A percentile compares a stretch with the other conserved stretches of the same genome.
Evolutionary conservation across 1,139 yeast genomes (phyloP).

Genomic region (Blastobotrys serpentis): DNA sequence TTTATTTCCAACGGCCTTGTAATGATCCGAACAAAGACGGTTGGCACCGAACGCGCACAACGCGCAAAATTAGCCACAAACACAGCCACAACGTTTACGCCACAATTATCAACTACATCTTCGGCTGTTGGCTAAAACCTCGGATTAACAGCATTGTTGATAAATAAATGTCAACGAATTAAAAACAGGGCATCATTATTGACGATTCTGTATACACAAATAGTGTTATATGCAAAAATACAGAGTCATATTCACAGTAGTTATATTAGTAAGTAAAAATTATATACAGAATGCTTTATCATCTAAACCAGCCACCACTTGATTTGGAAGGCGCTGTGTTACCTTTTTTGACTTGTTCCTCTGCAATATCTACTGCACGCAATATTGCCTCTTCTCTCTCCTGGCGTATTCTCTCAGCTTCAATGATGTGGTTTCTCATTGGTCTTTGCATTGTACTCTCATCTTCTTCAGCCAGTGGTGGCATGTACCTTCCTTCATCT

Average conservation of each 20-base stretch:
- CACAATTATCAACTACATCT: not conserved
- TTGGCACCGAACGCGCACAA: not conserved
- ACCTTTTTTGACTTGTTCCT: slow-evolving; percentile 29
- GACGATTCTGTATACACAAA: slow-evolving; percentile 1
- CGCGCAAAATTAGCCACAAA: not conserved
- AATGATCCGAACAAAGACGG: too few species aligned
- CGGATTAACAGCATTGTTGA: too few species aligned
- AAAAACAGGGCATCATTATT: too few species aligned
- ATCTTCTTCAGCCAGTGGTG: slow-evolving; percentile 22
- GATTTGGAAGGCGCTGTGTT: slow-evolving; percentile 4
- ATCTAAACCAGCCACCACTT: slow-evolving; percentile 15
- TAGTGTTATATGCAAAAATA: too few species aligned
- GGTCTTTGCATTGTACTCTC: slow-evolving; percentile 61
- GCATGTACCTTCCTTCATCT: slow-evolving; percentile 18
- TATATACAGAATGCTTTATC: not conserved
- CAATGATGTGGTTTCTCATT: slow-evolving; percentile 67
- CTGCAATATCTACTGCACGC: slow-evolving; percentile 52
- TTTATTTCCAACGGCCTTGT: not conserved
- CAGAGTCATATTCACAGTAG: too few species aligned
- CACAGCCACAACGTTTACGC: not conserved
- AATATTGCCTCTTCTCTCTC: slow-evolving; percentile 66
- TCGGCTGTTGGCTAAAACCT: not conserved
- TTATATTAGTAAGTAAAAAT: too few species aligned
- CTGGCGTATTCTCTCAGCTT: slow-evolving; percentile 71
- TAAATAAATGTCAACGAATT: too few species aligned